These are phyloP conservation scores for Boletales sp. DNA, from an alignment of 768 basidiomycete species.

Conservation along the genomic window DNA sequence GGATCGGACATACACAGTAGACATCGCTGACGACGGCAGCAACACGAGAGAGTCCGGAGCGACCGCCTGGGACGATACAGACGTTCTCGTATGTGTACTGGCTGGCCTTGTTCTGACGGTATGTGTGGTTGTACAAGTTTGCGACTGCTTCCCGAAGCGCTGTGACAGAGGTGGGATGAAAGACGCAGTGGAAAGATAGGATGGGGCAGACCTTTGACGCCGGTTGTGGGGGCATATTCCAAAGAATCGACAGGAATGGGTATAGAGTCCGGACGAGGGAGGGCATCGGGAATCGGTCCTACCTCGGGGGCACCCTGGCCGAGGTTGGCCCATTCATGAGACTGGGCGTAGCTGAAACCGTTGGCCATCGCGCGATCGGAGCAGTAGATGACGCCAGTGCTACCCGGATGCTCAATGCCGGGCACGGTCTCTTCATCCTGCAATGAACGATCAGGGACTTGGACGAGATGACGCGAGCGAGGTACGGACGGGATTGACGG, in stretches of 20 bases:
- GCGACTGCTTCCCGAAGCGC: conserved; percentile 89
- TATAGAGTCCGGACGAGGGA: conserved; percentile 61
- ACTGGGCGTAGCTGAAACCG: conserved; percentile 77
- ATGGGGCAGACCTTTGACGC: conserved; percentile 63
- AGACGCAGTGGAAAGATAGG: background rate
- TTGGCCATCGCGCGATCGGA: conserved; percentile 95
- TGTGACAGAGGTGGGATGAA: conserved; percentile 25
- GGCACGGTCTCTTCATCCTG: conserved; percentile 89
- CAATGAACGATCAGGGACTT: conserved; percentile 4
- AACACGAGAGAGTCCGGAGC: conserved; percentile 84
- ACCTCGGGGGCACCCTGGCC: conserved; percentile 94
- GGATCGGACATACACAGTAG: conserved; percentile 54
- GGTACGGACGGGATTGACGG: conserved; percentile 59
- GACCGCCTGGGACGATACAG: conserved; percentile 93
- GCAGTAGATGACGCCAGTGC: conserved; percentile 75
- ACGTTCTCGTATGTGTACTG: conserved; percentile 92
- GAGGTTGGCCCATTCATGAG: conserved; percentile 82
- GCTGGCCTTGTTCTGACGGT: conserved; percentile 74
- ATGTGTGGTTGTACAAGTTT: conserved; percentile 82
- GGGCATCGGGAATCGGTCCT: conserved; percentile 75
- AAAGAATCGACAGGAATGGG: conserved; percentile 65
- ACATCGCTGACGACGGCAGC: conserved; percentile 92
- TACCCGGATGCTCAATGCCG: conserved; percentile 76
- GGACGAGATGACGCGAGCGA: background rate
- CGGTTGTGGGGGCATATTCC: conserved; percentile 92